Base-by-base conservation (phyloP, 2,329 filamentous ascomycete species). In the Nakataea oryzae region DNA sequence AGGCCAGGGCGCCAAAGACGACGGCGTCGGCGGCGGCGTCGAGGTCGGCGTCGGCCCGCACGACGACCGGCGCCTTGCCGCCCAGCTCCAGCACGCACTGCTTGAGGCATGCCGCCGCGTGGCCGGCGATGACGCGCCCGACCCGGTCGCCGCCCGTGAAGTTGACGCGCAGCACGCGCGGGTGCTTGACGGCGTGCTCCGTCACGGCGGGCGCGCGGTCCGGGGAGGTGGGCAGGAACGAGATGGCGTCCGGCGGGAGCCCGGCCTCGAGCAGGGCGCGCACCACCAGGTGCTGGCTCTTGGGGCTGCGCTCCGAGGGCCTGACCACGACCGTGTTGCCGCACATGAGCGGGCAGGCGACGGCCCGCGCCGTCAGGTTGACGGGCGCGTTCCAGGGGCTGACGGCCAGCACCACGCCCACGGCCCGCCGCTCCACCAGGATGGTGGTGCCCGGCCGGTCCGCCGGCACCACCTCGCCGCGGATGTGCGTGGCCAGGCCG, bases 81-180 rank as follows among this genome's bases (percentile, higher is more conserved):
- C 88, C 88, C 0, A 90, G 78, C 71, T 91, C 88, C 70, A 90
- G 78, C 3, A 90, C 75, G 27, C 85, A 79, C 0, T 86, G 86
- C 75, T 90, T 91, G 59, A 89, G 76, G 69, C 84, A 75, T 68
- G 86, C 83, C 21, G 86, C 87, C 0, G 86, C 85, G 30, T 81
- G 78, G 17, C 77, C 75, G 2, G 84, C 86, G 64, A 90, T 81
- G 68, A 88, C 86, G 27, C 80, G 78, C 13, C 88, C 88, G 0
- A 90, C 82, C 1, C 75, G 73, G 0, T 87, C 87, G 64, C 82
- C 86, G 32, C 88, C 88, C 0, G 88, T 90, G 71, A 90, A 91
- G 73, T 87, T 89, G 67, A 90, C 74, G 71, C 89, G 89, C 70
- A 82, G 84, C 54, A 90, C 76, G 0, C 75, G 76, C 0, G 81